Base-by-base conservation (phyloP, 805 yeast species). In the Kodamaea hsintzibuensis region DNA sequence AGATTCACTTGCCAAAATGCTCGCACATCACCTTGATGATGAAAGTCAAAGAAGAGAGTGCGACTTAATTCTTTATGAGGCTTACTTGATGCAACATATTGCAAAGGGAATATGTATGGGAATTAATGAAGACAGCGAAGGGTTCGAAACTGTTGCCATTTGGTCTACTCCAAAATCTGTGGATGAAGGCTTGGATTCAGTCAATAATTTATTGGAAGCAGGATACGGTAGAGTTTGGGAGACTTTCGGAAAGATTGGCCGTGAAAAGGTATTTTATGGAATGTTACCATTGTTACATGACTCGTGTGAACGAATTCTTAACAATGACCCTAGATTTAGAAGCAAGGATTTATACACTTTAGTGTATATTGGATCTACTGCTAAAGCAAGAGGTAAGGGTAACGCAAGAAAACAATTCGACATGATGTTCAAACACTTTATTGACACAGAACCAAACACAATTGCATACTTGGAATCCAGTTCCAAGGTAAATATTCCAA, bases 191-290 rank as follows among this genome's bases (percentile, higher is more conserved):
- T 62, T 80, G 46, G 82, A 81, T 49, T 70, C 76, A 48, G 79
- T 77, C 61, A 57, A 74, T 42, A 79, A 78, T 18, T 64, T 82
- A 57, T 73, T 81, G 69, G 74, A 79, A 57, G 71, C 84, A 7
- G 86, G 85, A 5, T 82, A 77, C 67, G 79, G 77, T 27, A 69
- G 73, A 61, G 69, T 82, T 37, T 83, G 84, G 67, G 75, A 82
- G 68, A 58, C 75, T 54, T 69, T 77, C 39, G 83, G 81, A 40
- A 67, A 74, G 8, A 77, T 70, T 52, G 82, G 85, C 44, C 74
- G 82, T 50, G 67, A 71, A 39, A 76, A 83, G 58, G 68, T 82
- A 5, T 82, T 82, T 61, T 68, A 73, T 46, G 81, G 78, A 5
- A 64, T 82, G 76, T 73, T 82, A 61, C 80, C 81, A 2, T 74